Evolutionary conservation across 345 rosid genomes (phyloP).

Genomic region (Acer negundo): DNA sequence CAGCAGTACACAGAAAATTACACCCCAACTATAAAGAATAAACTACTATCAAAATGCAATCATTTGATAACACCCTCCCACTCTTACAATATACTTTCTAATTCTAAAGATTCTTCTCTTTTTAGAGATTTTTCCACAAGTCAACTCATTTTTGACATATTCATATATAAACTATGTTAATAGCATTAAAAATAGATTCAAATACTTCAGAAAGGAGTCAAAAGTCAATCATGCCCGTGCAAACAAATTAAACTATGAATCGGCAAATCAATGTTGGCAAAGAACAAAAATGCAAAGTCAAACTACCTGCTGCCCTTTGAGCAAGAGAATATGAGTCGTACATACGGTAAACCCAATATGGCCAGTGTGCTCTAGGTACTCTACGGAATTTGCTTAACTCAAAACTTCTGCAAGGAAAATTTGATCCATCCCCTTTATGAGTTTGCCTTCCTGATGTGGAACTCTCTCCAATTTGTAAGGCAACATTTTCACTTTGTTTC

Average conservation of each 20-base stretch:
- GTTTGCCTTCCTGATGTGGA: slow-evolving; percentile 32
- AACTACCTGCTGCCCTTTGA: slow-evolving; percentile 83
- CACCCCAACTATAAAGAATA: neutral
- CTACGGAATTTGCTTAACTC: slow-evolving; percentile 46
- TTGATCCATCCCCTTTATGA: slow-evolving; percentile 36
- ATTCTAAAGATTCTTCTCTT: neutral
- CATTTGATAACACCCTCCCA: neutral
- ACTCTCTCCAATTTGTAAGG: slow-evolving; percentile 30
- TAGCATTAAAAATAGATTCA: neutral
- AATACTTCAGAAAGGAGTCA: neutral
- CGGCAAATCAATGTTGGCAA: neutral
- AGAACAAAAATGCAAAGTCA: slow-evolving; percentile 11
- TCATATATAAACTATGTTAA: neutral
- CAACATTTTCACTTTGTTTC: slow-evolving; percentile 24
- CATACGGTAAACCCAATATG: slow-evolving; percentile 85
- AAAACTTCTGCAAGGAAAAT: slow-evolving; percentile 27
- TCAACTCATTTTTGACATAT: neutral
- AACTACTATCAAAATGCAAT: neutral
- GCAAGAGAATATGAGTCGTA: slow-evolving; percentile 87
- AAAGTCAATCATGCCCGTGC: neutral
- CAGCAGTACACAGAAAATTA: neutral
- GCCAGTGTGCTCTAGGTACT: slow-evolving; percentile 77
- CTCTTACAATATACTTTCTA: neutral
- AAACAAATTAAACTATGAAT: slow-evolving; percentile 6
- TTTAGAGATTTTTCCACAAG: neutral